Evolutionary conservation across 352 stramenopile genomes (phyloP).

Genomic region (Pythium insidiosum): DNA sequence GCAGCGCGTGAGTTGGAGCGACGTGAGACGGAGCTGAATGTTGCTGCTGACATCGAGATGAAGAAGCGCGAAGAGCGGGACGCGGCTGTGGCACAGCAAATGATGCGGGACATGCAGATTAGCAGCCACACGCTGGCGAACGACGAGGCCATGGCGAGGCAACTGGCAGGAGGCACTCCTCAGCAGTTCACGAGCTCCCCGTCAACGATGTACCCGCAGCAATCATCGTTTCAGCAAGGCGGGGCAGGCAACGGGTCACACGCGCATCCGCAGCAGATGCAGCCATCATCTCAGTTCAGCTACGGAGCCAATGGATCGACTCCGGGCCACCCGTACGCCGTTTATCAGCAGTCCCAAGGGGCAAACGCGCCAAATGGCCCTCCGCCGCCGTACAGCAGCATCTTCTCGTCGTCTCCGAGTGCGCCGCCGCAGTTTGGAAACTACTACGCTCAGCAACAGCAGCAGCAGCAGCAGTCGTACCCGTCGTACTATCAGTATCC

Average conservation of each 20-base stretch:
- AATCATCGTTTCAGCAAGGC: no score
- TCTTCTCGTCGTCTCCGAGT: slow-evolving; percentile 18
- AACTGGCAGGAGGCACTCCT: slow-evolving; percentile 33
- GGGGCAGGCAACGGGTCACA: no score
- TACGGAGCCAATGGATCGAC: no score
- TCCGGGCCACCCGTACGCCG: slow-evolving; percentile 21
- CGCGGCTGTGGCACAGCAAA: slow-evolving; percentile 47
- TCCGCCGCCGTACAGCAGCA: slow-evolving; percentile 16
- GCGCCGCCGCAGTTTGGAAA: slow-evolving; percentile 29
- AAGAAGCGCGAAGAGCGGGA: slow-evolving; percentile 38
- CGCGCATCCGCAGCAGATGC: no score
- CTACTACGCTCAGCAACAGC: slow-evolving; percentile 28
- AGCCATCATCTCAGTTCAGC: no score
- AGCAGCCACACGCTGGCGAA: slow-evolving; percentile 11
- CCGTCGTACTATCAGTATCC: slow-evolving; percentile 47
- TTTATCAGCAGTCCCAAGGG: slow-evolving; percentile 29
- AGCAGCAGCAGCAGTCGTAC: no score
- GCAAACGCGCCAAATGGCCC: slow-evolving; percentile 5
- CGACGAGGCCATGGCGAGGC: slow-evolving; percentile 51
- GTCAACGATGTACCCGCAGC: neutral
- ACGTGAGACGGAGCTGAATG: slow-evolving; percentile 60
- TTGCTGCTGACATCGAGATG: slow-evolving; percentile 48
- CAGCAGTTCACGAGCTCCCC: slow-evolving; percentile 15
- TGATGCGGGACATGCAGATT: slow-evolving; percentile 64
- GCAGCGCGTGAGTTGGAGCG: slow-evolving; percentile 59